Evolutionary conservation across 2,329 filamentous ascomycete genomes (phyloP), one percentile per base, ranked within the genome.

Genomic region (Tolypocladium endophyticum): DNA sequence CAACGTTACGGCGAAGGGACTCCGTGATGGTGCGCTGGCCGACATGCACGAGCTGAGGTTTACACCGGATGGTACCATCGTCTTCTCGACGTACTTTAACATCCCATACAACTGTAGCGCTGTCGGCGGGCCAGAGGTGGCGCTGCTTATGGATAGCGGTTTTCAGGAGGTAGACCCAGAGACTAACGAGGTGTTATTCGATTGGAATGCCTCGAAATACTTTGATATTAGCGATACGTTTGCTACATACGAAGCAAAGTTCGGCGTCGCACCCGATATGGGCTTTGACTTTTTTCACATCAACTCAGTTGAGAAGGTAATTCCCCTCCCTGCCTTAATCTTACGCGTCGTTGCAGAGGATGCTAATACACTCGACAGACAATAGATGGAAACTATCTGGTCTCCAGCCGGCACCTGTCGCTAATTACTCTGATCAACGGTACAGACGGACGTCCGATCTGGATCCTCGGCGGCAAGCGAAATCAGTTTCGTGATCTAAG

Each of bases 271-370:
- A 6, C 65, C 68, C 25, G 64, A 70, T 39, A 65, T 62, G 0
- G 67, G 67, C 36, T 75, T 71, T 58, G 74, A 76, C 63, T 75
- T 70, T 58, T 74, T 72, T 59, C 73, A 76, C 62, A 67, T 75
- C 59, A 76, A 74, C 64, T 73, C 71, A 38, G 60, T 73, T 18
- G 65, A 69, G 58, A 70, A 72, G 62, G 70, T 70, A 55, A 9
- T 68, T 72, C 9, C 59, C 12, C 58, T 69, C 35, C 5, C 11
- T 35, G 35, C 5, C 11, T 35, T 5, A 35, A 35, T 20, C 11
- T 3, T 4, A 14, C 16, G 25, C 16, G 3, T 20, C 5, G 39
- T 45, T 14, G 18, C 3, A 2, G 12, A 12, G 1, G 6, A 33
- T 9, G n/a, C 47, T 52, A 16, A 35, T 33, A 33, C 30, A 35